These are phyloP conservation scores for Heimioporus punctisporus DNA, from an alignment of 1,284 basidiomycete genomes.

Conservation along the genomic window DNA sequence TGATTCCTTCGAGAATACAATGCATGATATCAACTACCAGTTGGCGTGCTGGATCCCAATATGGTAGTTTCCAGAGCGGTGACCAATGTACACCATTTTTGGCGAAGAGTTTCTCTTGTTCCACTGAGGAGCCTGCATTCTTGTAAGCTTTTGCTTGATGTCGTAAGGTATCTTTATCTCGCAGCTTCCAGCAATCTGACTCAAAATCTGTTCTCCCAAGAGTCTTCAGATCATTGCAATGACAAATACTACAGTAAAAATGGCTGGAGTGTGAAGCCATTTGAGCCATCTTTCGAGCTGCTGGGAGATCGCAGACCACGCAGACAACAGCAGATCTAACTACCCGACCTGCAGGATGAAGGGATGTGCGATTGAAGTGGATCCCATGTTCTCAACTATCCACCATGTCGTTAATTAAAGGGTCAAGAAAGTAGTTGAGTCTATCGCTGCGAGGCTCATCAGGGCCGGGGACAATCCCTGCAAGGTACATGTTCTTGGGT, in stretches of 20 bases:
- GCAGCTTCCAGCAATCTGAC: neutral
- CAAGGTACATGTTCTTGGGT: neutral
- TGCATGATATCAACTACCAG: neutral
- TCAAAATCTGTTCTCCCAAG: neutral
- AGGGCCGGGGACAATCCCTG: neutral
- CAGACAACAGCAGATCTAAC: neutral
- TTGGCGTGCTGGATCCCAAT: neutral
- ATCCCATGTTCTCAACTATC: neutral
- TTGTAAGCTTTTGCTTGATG: neutral
- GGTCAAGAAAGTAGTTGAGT: neutral
- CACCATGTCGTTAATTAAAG: neutral
- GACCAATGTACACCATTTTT: neutral
- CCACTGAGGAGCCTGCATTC: neutral
- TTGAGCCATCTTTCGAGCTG: neutral
- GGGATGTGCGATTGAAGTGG: neutral
- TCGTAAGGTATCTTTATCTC: neutral
- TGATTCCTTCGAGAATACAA: neutral
- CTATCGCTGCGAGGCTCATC: neutral
- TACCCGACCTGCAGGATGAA: neutral
- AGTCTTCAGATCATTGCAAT: neutral
- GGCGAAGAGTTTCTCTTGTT: neutral
- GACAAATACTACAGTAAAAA: neutral
- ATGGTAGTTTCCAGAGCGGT: neutral
- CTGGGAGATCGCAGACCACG: neutral
- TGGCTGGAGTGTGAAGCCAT: neutral